A percentile compares a stretch with the other conserved stretches of the same genome.
Evolutionary conservation across 2,329 filamentous ascomycete species (phyloP).

Genomic region (Chrysoporthe austroafricana): DNA sequence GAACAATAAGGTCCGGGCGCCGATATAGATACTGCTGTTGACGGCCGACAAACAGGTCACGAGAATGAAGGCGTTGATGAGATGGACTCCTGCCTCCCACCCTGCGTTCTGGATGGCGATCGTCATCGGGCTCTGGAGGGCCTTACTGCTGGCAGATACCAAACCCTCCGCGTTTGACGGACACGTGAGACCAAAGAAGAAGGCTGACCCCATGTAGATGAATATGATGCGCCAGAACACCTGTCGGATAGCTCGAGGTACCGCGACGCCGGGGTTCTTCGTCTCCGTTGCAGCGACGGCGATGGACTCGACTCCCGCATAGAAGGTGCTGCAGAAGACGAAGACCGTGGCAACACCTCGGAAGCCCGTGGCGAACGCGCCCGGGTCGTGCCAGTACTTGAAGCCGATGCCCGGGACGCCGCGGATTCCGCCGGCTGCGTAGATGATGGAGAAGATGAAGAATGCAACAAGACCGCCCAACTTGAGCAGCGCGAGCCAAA

Average conservation of each 20-base stretch:
- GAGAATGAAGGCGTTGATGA: constrained; percentile 79
- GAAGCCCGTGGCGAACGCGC: constrained; percentile 72
- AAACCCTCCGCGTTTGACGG: constrained; percentile 69
- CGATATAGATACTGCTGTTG: constrained; percentile 79
- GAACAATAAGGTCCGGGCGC: constrained; percentile 73
- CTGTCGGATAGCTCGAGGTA: constrained; percentile 62
- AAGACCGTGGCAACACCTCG: constrained; percentile 68
- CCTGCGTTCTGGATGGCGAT: constrained; percentile 75
- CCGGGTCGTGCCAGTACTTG: constrained; percentile 72
- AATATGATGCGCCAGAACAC: constrained; percentile 66
- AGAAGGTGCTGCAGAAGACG: constrained; percentile 72
- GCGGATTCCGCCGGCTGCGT: constrained; percentile 68
- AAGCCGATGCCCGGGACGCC: constrained; percentile 69
- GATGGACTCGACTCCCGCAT: constrained; percentile 67
- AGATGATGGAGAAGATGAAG: constrained; percentile 74
- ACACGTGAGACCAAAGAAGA: constrained; percentile 77
- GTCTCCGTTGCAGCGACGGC: constrained; percentile 67
- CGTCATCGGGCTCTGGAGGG: constrained; percentile 73
- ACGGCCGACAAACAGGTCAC: constrained; percentile 72
- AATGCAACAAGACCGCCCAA: constrained; percentile 71
- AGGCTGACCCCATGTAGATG: constrained; percentile 69
- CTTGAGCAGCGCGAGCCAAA: constrained; percentile 77
- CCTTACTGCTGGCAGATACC: constrained; percentile 63
- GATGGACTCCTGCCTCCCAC: constrained; percentile 72
- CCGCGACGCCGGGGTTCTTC: constrained; percentile 58